Conservation (phyloP, 768 basidiomycete genomes). For the Leccinum ochraceum region DNA sequence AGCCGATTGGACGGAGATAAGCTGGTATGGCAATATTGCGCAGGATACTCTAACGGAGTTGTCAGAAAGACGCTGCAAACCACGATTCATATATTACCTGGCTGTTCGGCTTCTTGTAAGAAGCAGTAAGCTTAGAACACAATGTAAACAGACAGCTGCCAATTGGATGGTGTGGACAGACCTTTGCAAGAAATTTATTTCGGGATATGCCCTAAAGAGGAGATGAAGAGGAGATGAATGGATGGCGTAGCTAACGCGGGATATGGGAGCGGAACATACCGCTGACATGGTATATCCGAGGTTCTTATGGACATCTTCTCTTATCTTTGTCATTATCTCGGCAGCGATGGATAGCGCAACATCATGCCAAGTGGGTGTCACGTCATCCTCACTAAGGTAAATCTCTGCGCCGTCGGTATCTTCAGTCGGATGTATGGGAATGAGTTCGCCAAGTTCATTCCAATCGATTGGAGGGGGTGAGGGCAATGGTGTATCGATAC, state of each 20-base stretch:
- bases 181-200: constrained; percentile 96
- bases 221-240: background rate
- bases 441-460: constrained; percentile 58
- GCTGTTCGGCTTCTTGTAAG: constrained; percentile 86
- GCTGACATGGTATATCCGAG: constrained; percentile 95
- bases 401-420: constrained; percentile 22
- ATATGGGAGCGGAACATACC: constrained; percentile 44
- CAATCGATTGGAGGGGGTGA: constrained; percentile 66
- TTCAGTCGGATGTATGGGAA: constrained; percentile 50
- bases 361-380: constrained; percentile 80
- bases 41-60: constrained; percentile 66
- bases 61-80: constrained; percentile 3
- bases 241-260: background rate
- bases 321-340: constrained; percentile 76
- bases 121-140: constrained; percentile 70
- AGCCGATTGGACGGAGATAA: too few species aligned
- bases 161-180: constrained; percentile 29
- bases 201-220: constrained; percentile 74
- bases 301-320: constrained; percentile 62
- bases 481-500: constrained; percentile 77
- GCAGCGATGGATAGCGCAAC: constrained; percentile 87
- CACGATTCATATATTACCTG: constrained; percentile 52
- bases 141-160: constrained; percentile 2
- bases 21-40: constrained; percentile 80
- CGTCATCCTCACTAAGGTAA: constrained; percentile 32